Evolutionary conservation across 2,329 filamentous ascomycete species (phyloP), one percentile per base, ranked within the genome.

Genomic region (Xylariaceae sp.): DNA sequence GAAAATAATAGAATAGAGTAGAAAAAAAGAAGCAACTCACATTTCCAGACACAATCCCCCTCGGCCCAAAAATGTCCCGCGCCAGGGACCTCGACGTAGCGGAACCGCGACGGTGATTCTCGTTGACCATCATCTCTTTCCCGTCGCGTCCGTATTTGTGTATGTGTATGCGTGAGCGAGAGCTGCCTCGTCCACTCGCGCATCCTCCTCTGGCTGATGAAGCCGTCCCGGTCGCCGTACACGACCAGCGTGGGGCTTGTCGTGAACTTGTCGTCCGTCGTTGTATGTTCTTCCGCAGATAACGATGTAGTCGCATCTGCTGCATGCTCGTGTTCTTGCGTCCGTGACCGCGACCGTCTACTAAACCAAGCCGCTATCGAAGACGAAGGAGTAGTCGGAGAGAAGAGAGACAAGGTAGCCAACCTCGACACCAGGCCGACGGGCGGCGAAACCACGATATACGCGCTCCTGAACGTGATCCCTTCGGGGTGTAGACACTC

Each of bases 171-270:
- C n/a, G n/a, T n/a, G n/a, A n/a, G 57, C 13, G 62, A 59, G 31
- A 89, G 62, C 43, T 67, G 70, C 28, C 65, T 63, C 8, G 69
- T 68, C 89, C 89, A 95, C 1, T 68, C 63, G 9, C 74, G 71
- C 50, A 89, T 67, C 59, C 77, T 85, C 41, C 70, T 73, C 3
- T 67, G 68, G 1, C 80, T 74, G 1, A 85, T 81, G 48, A 96
- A 94, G 0, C 72, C 64, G 59, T 97, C 89, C 3, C 74, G 68
- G 35, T 82, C 77, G 1, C 89, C 90, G 54, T 81, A 94, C 0
- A 94, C 61, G 0, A 78, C 80, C 23, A 95, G 59, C 0, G 83
- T 83, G 1, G 71, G 69, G 51, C 81, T 71, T 2, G 63, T 59
- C 1, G 76, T 62, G 34, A 85, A 64, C 53, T 83, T 79, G 36